Percentiles rank a stretch among this genome's conserved stretches.
Conservation (phyloP, 768 basidiomycete species). For the Hygrocybe coccinea region DNA sequence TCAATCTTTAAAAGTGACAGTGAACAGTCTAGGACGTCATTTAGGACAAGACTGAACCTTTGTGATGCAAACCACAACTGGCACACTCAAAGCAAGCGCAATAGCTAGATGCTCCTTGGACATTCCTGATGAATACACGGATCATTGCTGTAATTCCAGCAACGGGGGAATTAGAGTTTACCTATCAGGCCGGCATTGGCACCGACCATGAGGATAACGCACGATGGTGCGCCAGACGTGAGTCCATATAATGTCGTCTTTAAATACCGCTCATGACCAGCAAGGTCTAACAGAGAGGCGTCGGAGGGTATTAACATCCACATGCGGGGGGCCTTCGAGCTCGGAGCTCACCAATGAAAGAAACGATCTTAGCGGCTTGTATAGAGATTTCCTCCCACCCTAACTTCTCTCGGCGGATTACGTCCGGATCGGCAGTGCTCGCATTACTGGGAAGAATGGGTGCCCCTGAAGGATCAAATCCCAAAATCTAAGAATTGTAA, state of each 20-base stretch:
- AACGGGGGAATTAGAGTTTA: background rate
- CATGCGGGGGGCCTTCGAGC: background rate
- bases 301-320: background rate
- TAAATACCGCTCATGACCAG: constrained; percentile 90
- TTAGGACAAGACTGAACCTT: constrained; percentile 50
- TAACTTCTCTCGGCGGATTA: constrained; percentile 76
- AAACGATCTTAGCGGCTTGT: constrained; percentile 86
- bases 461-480: constrained; percentile 71
- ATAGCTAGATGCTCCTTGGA: constrained; percentile 96
- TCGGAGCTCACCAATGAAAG: constrained; percentile 70
- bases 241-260: constrained; percentile 94
- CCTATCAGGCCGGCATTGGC: constrained; percentile 84
- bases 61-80: constrained; percentile 89
- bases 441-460: constrained; percentile 71
- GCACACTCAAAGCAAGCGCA: constrained; percentile 87
- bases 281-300: constrained; percentile 57
- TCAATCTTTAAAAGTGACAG: constrained; percentile 58
- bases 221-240: constrained; percentile 90
- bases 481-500: constrained; percentile 60
- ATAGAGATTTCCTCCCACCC: constrained; percentile 94
- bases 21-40: background rate
- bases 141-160: no score
- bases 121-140: constrained; percentile 49
- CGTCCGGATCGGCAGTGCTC: constrained; percentile 54
- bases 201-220: constrained; percentile 89